Conservation (phyloP, 441 rosid species). For the Pelargonium fulgidum region DNA sequence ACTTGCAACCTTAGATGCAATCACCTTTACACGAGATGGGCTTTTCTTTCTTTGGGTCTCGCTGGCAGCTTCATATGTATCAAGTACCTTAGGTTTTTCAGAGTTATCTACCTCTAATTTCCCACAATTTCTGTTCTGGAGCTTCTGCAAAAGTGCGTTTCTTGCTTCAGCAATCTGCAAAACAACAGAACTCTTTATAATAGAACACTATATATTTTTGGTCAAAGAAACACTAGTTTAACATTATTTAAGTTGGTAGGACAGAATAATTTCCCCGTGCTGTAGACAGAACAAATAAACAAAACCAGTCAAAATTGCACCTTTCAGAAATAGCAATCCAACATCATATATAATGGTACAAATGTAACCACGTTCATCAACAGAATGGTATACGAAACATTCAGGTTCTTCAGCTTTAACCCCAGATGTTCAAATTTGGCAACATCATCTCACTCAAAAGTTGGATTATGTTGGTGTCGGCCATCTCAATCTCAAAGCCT, state of each 20-base stretch:
- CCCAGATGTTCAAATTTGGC: neutral
- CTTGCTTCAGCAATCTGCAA: constrained; percentile 52
- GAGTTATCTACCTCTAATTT: constrained; percentile 14
- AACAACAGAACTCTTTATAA: neutral
- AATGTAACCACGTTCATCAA: neutral
- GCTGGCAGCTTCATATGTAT: constrained; percentile 24
- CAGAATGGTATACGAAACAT: neutral
- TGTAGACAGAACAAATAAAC: too few relatives aligned
- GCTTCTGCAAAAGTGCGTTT: constrained; percentile 42
- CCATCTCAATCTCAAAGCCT: neutral
- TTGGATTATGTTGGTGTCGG: neutral
- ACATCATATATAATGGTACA: too few relatives aligned
- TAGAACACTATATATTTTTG: neutral
- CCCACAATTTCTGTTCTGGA: constrained; percentile 29
- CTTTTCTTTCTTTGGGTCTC: constrained; percentile 19
- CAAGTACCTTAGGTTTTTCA: constrained; percentile 6
- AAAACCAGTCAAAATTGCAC: too few relatives aligned
- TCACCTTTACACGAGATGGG: constrained; percentile 22
- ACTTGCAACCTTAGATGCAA: constrained; percentile 10
- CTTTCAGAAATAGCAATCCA: too few relatives aligned
- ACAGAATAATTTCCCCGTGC: too few relatives aligned
- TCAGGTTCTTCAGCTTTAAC: neutral
- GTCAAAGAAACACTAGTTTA: too few relatives aligned
- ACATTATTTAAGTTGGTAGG: too few relatives aligned
- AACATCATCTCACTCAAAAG: neutral